Base-by-base conservation (phyloP, 2,329 filamentous ascomycete species). In the Boeremia exigua region DNA sequence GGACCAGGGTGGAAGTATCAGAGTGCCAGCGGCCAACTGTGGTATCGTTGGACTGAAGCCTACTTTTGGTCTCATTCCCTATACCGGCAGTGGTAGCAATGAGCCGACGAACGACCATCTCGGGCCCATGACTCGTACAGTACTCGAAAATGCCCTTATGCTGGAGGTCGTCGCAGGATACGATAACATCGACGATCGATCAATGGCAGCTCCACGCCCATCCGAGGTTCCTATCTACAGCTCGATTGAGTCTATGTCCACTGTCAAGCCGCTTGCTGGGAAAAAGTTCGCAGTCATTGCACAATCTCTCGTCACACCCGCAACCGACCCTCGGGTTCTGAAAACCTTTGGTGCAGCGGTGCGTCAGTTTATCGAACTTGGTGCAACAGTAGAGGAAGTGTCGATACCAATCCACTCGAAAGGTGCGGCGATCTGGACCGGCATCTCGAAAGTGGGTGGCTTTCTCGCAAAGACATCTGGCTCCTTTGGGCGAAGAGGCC, bases 341-440 rank as follows among this genome's bases (percentile, higher is more conserved):
- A 60, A 74, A 0, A 71, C 73, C 0, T 80, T 47, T 32, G 19
- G 29, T 4, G 33, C 14, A 6, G 44, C 84, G 0, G 74, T 75
- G 0, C 64, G 69, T 2, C 75, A 70, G 17, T 77, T 84, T 50
- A 57, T 69, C 33, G 66, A 73, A 0, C 72, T 85, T 0, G 83
- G 83, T 0, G 83, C 83, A 4, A 73, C 60, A 0, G 74, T 86
- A 0, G 77, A 79, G 27, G 78, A 84, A 45, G 72, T 85, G 1
- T 82, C 80, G 0, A 72, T 86, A 10, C 83, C 82, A 0, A 63
- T 78, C 1, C 81, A 83, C 55, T 64, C 74, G 0, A 75, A 82
- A 56, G 80, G 80, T 0, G 77, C 79, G 0, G 75, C 80, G 1
- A 79, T 84, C 44, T 84, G 82, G 81, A 47, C 44, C 4, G 75